Conservation (phyloP, 83 land plant species). For the Diphasiastrum complanatum region DNA sequence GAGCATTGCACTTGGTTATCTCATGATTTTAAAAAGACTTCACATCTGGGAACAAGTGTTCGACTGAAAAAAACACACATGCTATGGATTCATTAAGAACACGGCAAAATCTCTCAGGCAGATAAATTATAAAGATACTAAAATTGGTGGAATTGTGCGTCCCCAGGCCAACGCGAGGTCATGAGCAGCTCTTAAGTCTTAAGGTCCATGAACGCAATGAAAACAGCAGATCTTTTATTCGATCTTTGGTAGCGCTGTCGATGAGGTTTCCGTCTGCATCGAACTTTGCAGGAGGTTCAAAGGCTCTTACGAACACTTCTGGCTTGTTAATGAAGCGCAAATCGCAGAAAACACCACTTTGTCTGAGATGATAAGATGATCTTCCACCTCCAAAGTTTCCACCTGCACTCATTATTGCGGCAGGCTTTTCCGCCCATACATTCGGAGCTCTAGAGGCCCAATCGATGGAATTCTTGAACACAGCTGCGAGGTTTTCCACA, state of each 20-base stretch:
- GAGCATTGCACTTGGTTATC: too few species aligned
- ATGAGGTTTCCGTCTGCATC: constrained; percentile 54
- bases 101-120: too few species aligned
- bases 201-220: constrained; percentile 41
- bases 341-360: constrained; percentile 60
- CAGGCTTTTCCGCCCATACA: constrained; percentile 63
- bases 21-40: too few species aligned
- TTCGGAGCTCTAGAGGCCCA: constrained; percentile 85
- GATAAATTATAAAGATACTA: too few species aligned
- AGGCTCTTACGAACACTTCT: constrained; percentile 44
- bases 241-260: constrained; percentile 29
- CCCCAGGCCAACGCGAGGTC: too few species aligned
- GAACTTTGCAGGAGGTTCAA: constrained; percentile 54
- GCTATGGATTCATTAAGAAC: too few species aligned
- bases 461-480: constrained; percentile 69
- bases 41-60: too few species aligned
- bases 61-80: too few species aligned
- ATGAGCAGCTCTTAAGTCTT: too few species aligned
- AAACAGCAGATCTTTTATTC: constrained; percentile 39
- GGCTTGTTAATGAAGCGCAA: constrained; percentile 83
- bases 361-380: constrained; percentile 61
- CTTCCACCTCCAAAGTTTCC: constrained; percentile 54
- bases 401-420: constrained; percentile 63
- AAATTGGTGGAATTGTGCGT: too few species aligned
- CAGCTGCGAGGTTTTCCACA: too few species aligned